Percentiles rank a stretch among this genome's conserved stretches.
phyloP scores from a whole-genome alignment of 148 eudicot genomes.

The Spergularia marina region DNA sequence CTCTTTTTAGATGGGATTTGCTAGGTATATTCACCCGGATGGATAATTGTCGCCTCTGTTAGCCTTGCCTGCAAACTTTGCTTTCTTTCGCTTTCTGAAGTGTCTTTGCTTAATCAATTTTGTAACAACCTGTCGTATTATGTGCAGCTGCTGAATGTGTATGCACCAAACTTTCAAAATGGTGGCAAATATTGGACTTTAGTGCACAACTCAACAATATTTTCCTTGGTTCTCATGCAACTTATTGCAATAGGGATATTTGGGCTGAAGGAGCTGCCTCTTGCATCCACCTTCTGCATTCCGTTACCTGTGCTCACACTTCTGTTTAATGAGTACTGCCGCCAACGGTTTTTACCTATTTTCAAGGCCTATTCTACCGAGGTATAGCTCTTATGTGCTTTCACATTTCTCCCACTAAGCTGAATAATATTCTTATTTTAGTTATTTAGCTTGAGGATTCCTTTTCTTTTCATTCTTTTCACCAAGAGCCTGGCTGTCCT shows the following conservation, averaged over 20 bases:
- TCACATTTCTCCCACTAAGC: neutral
- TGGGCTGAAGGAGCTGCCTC: conserved; percentile 68
- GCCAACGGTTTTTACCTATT: conserved; percentile 63
- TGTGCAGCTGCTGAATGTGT: conserved; percentile 81
- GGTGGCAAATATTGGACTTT: conserved; percentile 87
- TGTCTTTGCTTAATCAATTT: neutral
- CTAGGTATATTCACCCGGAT: neutral
- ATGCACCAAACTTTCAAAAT: conserved; percentile 70
- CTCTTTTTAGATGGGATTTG: neutral
- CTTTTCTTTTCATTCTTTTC: too few species aligned
- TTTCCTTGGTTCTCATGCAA: conserved; percentile 83
- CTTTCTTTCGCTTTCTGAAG: conserved; percentile 4
- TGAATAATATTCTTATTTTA: neutral
- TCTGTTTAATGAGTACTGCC: conserved; percentile 78
- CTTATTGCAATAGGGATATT: conserved; percentile 80
- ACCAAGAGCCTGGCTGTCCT: too few species aligned
- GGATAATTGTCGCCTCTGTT: neutral
- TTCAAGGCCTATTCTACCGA: conserved; percentile 76
- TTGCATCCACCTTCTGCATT: conserved; percentile 60
- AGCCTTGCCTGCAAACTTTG: neutral
- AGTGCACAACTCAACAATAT: conserved; percentile 68
- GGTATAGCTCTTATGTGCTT: conserved; percentile 39
- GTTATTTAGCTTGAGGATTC: too few species aligned
- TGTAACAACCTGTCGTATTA: neutral
- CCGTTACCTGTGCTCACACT: conserved; percentile 86